Conservation (phyloP, 1,284 basidiomycete genomes). For the Papiliotrema laurentii region DNA sequence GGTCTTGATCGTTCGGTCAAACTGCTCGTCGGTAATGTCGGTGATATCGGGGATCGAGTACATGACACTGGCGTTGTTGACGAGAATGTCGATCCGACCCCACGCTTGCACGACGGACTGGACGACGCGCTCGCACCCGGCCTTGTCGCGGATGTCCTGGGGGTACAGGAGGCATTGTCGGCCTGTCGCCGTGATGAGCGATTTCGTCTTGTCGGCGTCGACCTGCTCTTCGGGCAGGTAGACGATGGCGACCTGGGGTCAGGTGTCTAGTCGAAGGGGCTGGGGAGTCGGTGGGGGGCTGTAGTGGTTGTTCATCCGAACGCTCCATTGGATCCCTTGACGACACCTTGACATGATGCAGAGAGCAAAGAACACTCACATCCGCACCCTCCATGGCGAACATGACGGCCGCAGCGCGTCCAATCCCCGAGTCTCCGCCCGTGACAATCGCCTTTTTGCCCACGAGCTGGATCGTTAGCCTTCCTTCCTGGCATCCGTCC, state of each 20-base stretch:
- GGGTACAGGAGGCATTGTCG: conserved; percentile 30
- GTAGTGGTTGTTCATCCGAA: too few relatives aligned
- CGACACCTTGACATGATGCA: conserved; percentile 13
- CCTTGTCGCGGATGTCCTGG: conserved; percentile 38
- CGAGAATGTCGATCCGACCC: conserved; percentile 42
- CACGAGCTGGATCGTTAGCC: conserved; percentile 35
- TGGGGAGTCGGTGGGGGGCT: too few relatives aligned
- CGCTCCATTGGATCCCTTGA: too few relatives aligned
- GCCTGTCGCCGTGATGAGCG: conserved; percentile 28
- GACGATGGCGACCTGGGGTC: conserved; percentile 54
- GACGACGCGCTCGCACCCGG: conserved; percentile 38
- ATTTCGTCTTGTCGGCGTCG: conserved; percentile 45
- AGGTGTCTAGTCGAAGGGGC: not conserved
- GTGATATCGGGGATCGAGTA: conserved; percentile 31
- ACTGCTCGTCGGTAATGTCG: conserved; percentile 44
- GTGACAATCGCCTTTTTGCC: conserved; percentile 49
- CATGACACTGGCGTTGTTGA: conserved; percentile 48
- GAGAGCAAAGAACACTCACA: conserved; percentile 48
- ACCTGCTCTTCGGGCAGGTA: conserved; percentile 55
- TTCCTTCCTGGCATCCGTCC: too few relatives aligned
- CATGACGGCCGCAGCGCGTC: conserved; percentile 58
- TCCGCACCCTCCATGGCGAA: conserved; percentile 63
- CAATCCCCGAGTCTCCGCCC: conserved; percentile 42
- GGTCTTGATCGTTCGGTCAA: conserved; percentile 39
- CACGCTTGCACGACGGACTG: conserved; percentile 38